Evolutionary conservation across 2,329 filamentous ascomycete genomes (phyloP).

Genomic region (Fusarium miscanthi): DNA sequence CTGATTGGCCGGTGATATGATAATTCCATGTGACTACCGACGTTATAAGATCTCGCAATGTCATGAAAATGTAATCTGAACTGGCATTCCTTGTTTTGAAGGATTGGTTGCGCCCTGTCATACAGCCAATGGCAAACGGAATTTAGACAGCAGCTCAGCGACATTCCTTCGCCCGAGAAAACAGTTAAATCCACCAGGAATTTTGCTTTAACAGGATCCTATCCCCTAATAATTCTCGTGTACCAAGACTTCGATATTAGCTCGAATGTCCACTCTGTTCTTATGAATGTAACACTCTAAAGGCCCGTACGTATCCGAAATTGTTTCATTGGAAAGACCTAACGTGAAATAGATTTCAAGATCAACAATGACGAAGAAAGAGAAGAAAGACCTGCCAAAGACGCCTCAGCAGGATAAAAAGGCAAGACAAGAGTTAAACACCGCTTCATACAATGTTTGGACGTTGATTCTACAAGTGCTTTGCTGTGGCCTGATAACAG

Average conservation of each 20-base stretch:
- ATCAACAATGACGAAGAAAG: neutral
- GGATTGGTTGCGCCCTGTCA: neutral
- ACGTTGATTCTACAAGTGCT: neutral
- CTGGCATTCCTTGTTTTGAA: neutral
- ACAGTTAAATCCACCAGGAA: neutral
- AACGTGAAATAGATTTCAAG: neutral
- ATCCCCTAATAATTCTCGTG: neutral
- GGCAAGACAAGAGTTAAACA: neutral
- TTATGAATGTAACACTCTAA: accelerated
- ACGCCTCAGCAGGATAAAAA: neutral
- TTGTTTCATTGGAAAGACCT: neutral
- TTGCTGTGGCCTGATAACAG: neutral
- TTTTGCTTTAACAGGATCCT: neutral
- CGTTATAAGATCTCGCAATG: neutral
- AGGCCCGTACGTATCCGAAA: neutral
- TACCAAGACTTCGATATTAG: neutral
- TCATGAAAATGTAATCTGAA: neutral
- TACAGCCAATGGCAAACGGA: neutral
- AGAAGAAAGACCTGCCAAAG: neutral
- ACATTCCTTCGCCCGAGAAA: neutral
- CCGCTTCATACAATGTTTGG: neutral
- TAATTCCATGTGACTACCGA: neutral
- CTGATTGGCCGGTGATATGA: neutral
- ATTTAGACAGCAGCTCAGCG: neutral
- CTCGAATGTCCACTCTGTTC: neutral